phyloP scores from a whole-genome alignment of 106 monocot species.

The Acorus gramineus region DNA sequence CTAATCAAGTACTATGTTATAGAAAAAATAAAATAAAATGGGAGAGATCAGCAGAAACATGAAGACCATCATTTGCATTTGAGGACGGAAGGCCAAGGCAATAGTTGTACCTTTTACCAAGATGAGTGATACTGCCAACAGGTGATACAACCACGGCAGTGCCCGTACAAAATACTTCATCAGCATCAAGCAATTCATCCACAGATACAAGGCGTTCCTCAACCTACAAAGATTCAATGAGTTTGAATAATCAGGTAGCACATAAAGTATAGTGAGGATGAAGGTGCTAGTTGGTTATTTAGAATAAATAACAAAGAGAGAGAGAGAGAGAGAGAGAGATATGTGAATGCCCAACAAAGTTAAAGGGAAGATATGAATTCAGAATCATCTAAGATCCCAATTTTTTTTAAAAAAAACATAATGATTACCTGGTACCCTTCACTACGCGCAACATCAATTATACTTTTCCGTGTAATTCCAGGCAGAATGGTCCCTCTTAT shows the following conservation, averaged over 20 bases:
- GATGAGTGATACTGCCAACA: conserved; percentile 39
- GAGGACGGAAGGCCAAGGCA: no score
- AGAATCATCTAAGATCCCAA: no score
- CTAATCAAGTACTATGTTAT: no score
- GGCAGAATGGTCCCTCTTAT: conserved; percentile 57
- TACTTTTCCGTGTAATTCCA: conserved; percentile 70
- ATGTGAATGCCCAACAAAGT: no score
- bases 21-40: no score
- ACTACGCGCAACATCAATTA: conserved; percentile 52
- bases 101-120: conserved; percentile 21
- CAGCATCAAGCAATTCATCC: conserved; percentile 41
- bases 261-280: neutral
- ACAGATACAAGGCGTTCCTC: conserved; percentile 49
- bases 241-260: neutral
- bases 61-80: no score
- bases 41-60: no score
- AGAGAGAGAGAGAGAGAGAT: no score
- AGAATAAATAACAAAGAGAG: no score
- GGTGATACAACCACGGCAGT: conserved; percentile 57
- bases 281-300: no score
- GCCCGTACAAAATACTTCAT: conserved; percentile 61
- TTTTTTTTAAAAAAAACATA: no score
- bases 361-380: no score
- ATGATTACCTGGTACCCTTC: conserved; percentile 40
- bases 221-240: conserved; percentile 18